Base-by-base conservation (phyloP, 495 filamentous ascomycete genomes). In the Podospora appendiculata region DNA sequence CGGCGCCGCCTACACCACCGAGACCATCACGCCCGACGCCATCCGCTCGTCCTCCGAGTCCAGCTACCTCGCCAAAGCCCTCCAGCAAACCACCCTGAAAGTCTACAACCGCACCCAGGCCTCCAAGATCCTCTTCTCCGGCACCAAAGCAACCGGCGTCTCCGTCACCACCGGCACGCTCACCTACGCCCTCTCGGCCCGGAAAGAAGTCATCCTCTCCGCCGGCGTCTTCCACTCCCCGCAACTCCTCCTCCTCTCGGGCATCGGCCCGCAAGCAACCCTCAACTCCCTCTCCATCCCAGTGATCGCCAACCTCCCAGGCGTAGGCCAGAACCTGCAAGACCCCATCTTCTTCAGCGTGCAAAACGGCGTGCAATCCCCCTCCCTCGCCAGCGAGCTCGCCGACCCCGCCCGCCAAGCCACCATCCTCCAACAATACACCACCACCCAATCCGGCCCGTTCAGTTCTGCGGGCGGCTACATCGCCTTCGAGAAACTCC, bases 311-410 rank as follows among this genome's bases (percentile, higher is more conserved):
- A 69, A 77, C 38, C 58, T 74, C 1, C 66, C 73, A 0, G 77
- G 77, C 11, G 77, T 82, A 8, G 79, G 79, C 11, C 69, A 78
- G 51, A 78, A 82, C 47, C 48, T 81, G 45, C 62, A 59, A 64
- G 79, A 79, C 46, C 72, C 74, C 32, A 52, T 68, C 3, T 70
- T 69, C 45, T 68, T 66, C 47, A 65, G 64, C 0, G 60, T 67
- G 0, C 61, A 58, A 4, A 67, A 65, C 46, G 65, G 66, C 4
- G 70, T 79, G 34, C 64, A 70, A 10, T 68, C 73, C 8, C 62
- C 38, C 64, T 38, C 41, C 73, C 7, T 65, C 64, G 44, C 56
- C 57, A 16, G 62, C 25, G 34, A 18, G 2, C 34, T 53, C 17
- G 36, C 33, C 42, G 34, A 79, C 47, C 67, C 72, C 4, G 74